Conservation (phyloP, 495 filamentous ascomycete genomes). For the Aspergillus biplanus region DNA sequence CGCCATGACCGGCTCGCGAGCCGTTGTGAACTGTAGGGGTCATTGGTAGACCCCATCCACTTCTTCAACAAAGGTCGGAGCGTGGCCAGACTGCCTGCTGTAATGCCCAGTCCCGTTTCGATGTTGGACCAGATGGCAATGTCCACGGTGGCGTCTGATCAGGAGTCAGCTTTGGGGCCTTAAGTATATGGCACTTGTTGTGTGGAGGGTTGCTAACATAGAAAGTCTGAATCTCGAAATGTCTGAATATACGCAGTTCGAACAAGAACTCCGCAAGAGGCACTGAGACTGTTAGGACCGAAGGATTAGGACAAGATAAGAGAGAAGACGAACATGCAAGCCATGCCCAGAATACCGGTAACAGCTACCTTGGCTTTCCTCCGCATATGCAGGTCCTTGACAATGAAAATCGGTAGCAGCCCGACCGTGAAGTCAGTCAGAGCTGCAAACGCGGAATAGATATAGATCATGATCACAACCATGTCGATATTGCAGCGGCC, state of each 20-base stretch:
- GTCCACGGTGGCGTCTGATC: conserved; percentile 1
- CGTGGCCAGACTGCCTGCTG: conserved; percentile 17
- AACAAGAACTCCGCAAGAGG: not conserved
- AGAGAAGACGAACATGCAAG: conserved; percentile 6
- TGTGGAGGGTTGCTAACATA: not conserved
- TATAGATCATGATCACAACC: conserved; percentile 17
- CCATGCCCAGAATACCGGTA: conserved; percentile 14
- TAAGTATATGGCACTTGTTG: not conserved
- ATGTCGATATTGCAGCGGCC: conserved; percentile 8
- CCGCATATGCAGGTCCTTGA: conserved; percentile 12
- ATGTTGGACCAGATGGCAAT: conserved; percentile 13
- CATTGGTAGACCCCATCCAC: not conserved
- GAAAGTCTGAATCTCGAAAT: conserved; percentile 13
- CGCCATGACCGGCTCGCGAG: not conserved
- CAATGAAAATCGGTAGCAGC: conserved; percentile 16
- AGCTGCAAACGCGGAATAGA: conserved; percentile 17
- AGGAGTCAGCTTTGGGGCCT: not conserved
- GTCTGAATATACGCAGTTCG: conserved; percentile 7
- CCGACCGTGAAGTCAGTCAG: conserved; percentile 20
- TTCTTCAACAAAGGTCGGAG: conserved; percentile 7
- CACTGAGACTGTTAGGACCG: not conserved
- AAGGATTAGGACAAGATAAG: not conserved
- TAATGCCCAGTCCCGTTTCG: conserved; percentile 19
- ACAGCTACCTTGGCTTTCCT: conserved; percentile 14
- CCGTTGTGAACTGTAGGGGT: not conserved